Evolutionary conservation across 352 stramenopile genomes (phyloP).

Genomic region (Phytopythium delawarense): DNA sequence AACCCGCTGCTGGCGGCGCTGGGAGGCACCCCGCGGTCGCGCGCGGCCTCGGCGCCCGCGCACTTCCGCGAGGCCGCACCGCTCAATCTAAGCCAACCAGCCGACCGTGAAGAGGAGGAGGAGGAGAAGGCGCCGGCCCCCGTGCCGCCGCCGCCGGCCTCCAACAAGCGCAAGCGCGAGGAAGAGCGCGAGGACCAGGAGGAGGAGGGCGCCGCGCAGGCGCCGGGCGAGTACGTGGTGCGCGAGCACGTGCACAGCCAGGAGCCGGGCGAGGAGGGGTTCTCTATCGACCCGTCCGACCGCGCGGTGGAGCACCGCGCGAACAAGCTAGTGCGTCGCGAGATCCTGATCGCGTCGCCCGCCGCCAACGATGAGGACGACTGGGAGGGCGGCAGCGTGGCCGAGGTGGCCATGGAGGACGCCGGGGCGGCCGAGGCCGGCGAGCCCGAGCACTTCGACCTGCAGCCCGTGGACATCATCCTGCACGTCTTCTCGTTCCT

Average conservation of each 20-base stretch:
- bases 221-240: constrained; percentile 39
- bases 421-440: constrained; percentile 24
- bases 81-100: constrained; percentile 27
- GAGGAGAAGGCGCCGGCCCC: constrained; percentile 8
- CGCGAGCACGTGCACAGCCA: constrained; percentile 78
- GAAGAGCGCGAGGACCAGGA: constrained; percentile 10
- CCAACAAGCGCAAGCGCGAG: constrained; percentile 28
- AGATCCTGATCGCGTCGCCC: constrained; percentile 82
- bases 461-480: constrained; percentile 86
- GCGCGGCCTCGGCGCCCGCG: constrained; percentile 10
- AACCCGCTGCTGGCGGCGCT: constrained; percentile 64
- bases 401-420: constrained; percentile 34
- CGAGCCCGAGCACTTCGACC: constrained; percentile 70
- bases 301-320: constrained; percentile 77
- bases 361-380: constrained; percentile 77
- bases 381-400: constrained; percentile 37
- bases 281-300: constrained; percentile 83
- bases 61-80: constrained; percentile 35
- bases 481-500: constrained; percentile 86
- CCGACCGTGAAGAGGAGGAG: background rate
- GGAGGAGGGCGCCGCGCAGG: background rate
- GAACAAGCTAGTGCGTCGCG: constrained; percentile 79
- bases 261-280: constrained; percentile 74
- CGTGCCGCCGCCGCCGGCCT: constrained; percentile 10
- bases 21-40: constrained; percentile 47